Conservation (phyloP, 2,329 filamentous ascomycete genomes). For the Aspergillus hiratsukae region DNA sequence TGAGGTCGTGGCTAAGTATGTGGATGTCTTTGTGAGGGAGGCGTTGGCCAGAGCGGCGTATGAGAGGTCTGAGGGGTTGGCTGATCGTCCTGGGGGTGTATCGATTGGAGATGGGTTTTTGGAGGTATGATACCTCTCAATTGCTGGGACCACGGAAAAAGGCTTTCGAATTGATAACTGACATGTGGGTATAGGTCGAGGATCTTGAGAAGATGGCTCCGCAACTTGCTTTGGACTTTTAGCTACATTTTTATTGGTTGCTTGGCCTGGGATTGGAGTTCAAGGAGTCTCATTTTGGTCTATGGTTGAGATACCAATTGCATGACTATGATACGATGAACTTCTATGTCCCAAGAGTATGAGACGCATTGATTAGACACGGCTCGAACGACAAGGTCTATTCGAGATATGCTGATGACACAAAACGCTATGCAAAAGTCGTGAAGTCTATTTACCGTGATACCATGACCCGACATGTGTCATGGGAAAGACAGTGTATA, state of each 20-base stretch:
- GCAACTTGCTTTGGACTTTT: conserved; percentile 83
- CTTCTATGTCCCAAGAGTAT: not conserved
- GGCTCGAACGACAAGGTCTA: not conserved
- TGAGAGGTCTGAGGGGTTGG: conserved; percentile 54
- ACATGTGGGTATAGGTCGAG: conserved; percentile 57
- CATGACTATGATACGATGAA: conserved; percentile 1
- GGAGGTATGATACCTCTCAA: conserved; percentile 55
- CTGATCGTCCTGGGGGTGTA: conserved; percentile 21
- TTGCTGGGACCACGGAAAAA: not conserved
- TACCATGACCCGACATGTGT: not conserved
- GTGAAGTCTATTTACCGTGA: not conserved
- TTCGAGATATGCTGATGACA: not conserved
- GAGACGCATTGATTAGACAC: not conserved
- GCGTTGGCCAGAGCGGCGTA: conserved; percentile 74
- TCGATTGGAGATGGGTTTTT: conserved; percentile 57
- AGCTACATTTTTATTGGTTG: conserved; percentile 3
- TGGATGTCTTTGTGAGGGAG: conserved; percentile 88
- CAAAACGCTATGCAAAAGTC: not conserved
- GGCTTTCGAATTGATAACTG: conserved; percentile 7
- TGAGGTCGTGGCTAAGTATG: conserved; percentile 71
- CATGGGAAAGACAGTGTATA: not conserved
- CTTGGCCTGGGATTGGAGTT: conserved; percentile 8
- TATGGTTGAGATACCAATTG: conserved; percentile 19
- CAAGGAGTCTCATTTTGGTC: not conserved
- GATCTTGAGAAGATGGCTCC: conserved; percentile 85